Evolutionary conservation across 768 basidiomycete genomes (phyloP), one percentile per base, ranked within the genome.

Genomic region (Leucogyrophana mollusca): DNA sequence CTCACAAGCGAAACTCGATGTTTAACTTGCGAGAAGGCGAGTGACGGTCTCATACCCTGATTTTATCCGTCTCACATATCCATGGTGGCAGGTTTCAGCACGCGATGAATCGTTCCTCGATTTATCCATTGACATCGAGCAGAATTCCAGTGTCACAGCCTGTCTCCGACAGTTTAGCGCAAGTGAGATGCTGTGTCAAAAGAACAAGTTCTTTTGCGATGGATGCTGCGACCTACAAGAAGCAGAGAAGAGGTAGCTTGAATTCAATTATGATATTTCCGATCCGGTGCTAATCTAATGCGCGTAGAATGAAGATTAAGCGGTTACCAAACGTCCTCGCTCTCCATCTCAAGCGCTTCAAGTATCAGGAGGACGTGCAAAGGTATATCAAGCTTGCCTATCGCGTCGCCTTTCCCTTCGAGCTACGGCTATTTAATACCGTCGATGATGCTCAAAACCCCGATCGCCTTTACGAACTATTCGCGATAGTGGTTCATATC

Each of bases 171-270:
- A 94, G 61, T 99, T 99, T 65, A 95, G 92, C 60, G 94, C 94
- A 33, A 91, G 88, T 60, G 96, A 99, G 68, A 99, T 97, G 94
- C 80, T 99, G 16, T 94, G 92, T 57, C 92, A 95, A 66, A 88
- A 81, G 67, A 97, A 99, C 75, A 98, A 98, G 70, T 99, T 97
- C 63, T 96, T 91, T 65, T 99, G 96, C 62, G 96, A 99, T 64
- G 82, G 86, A 14, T 99, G 96, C 65, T 94, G 95, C 59, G 94
- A 93, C 47, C 69, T 98, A 21, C 95, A 97, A 59, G 96, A 99
- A 67, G 96, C 96, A 2, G 96, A 98, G 73, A 95, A 95, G 74
- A 78, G 95, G 94, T 90, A 55, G 79, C 69, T 23, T 39, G n/a
- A 5, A 24, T 36, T 34, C 30, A 32, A 21, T 45, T 17, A 27